Evolutionary conservation across 257 asterid species (phyloP), one percentile per base, ranked within the genome.

Genomic region (Rehmannia glutinosa): DNA sequence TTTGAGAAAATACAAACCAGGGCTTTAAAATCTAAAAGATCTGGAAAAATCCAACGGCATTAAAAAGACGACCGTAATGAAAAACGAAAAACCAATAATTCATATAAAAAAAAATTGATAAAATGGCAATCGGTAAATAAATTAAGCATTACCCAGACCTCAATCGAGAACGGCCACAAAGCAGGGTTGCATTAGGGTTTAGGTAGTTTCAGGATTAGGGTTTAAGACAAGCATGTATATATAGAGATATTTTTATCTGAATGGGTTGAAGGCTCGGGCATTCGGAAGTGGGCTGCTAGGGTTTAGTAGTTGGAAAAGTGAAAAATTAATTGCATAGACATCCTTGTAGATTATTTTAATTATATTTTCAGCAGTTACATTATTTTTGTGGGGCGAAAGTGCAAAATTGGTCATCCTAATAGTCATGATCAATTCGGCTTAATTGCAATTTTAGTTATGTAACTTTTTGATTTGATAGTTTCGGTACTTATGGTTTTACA

Each of bases 201-300:
- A 5, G 19, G 4, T 9, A 13, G 6, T 16, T 20, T n/a, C 2
- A 21, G 2, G 16, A 33, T 63, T 75, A 70, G 76, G 76, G 73
- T 58, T 64, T 28, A 12, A 0, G 12, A 8, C 13, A 1, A 21
- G 46, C 1, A 7, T 17, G 4, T 23, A 28, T 38, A 60, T 59
- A 74, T 19, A 49, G 9, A 33, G 38, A 46, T 2, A 15, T 21
- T n/a, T 69, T 51, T 39, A 25, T 53, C 49, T 24, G 25, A 35
- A 13, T 24, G 20, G 23, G 28, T 32, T 49, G 42, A 28, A 4
- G 11, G 39, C 36, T 36, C 2, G 62, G 13, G 3, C 9, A 7
- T 49, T 23, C 1, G 53, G 2, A 8, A 6, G 23, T 28, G 61
- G 45, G 65, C 69, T 43, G 64, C 70, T 69, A 70, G 80, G 80